phyloP scores from a whole-genome alignment of 2,329 filamentous ascomycete genomes.

The Clonostachys byssicola region DNA sequence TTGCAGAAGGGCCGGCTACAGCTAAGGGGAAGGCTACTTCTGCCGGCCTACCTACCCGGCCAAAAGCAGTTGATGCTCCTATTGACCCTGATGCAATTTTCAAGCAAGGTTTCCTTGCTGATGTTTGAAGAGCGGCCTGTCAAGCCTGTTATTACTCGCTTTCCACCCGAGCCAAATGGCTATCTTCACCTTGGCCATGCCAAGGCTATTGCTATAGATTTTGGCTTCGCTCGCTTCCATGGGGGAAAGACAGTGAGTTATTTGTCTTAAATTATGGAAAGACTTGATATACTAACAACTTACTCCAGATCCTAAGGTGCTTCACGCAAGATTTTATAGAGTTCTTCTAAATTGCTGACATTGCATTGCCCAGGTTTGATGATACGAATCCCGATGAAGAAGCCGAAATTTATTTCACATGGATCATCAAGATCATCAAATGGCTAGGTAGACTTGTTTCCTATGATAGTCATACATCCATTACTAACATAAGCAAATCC shows the following conservation, averaged over 20 bases:
- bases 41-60: too few species aligned
- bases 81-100: constrained; percentile 67
- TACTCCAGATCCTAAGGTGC: constrained; percentile 19
- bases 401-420: constrained; percentile 81
- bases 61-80: neutral
- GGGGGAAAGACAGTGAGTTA: constrained; percentile 53
- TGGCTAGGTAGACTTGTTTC: constrained; percentile 66
- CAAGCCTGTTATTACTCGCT: constrained; percentile 58
- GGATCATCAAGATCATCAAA: constrained; percentile 82
- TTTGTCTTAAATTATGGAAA: neutral
- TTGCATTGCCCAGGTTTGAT: constrained; percentile 62
- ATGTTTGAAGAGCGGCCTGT: constrained; percentile 66
- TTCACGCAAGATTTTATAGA: neutral
- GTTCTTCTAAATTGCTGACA: constrained; percentile 5
- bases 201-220: constrained; percentile 95
- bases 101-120: constrained; percentile 71
- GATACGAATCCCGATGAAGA: constrained; percentile 95
- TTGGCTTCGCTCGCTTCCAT: constrained; percentile 85
- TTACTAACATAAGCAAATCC: constrained; percentile 70
- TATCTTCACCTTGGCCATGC: constrained; percentile 91
- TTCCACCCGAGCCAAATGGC: constrained; percentile 87
- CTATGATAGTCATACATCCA: constrained; percentile 49
- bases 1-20: too few species aligned
- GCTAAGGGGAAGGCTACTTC: too few species aligned
- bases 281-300: neutral